phyloP scores from a whole-genome alignment of 2,329 filamentous ascomycete species.

The Paraphaeosphaeria sporulosa region DNA sequence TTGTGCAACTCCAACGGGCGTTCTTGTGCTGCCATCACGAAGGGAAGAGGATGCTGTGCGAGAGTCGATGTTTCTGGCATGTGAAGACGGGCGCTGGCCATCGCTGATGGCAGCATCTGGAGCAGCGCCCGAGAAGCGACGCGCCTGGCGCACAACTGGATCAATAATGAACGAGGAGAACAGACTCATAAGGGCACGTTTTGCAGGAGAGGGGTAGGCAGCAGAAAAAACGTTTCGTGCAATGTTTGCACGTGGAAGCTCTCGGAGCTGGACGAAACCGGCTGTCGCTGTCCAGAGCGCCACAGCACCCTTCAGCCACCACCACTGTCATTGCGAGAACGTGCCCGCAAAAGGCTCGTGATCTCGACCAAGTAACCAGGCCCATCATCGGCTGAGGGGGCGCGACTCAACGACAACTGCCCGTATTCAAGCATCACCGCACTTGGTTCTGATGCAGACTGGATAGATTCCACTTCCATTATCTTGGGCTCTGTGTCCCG shows the following conservation, averaged over 20 bases:
- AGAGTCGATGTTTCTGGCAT: conserved; percentile 32
- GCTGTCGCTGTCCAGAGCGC: background rate
- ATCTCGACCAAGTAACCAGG: background rate
- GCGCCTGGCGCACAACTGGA: conserved; percentile 50
- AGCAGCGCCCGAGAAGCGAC: conserved; percentile 45
- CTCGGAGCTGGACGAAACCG: conserved; percentile 1
- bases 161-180: conserved; percentile 51
- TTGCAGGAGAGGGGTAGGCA: conserved; percentile 4
- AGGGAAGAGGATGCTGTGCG: conserved; percentile 18
- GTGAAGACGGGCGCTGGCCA: conserved; percentile 29
- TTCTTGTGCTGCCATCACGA: conserved; percentile 17
- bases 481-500: conserved; percentile 5
- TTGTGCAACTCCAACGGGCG: conserved; percentile 19
- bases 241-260: background rate
- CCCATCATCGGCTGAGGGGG: background rate
- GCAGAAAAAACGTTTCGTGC: conserved; percentile 8
- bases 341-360: conserved; percentile 10
- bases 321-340: background rate
- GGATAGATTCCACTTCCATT: conserved; percentile 11
- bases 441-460: background rate
- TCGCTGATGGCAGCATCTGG: conserved; percentile 26
- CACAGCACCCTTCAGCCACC: conserved; percentile 11
- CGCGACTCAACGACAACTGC: background rate
- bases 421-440: background rate
- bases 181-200: conserved; percentile 47